Conservation (phyloP, 805 yeast species). For the Saccharomycopsis olivae region DNA sequence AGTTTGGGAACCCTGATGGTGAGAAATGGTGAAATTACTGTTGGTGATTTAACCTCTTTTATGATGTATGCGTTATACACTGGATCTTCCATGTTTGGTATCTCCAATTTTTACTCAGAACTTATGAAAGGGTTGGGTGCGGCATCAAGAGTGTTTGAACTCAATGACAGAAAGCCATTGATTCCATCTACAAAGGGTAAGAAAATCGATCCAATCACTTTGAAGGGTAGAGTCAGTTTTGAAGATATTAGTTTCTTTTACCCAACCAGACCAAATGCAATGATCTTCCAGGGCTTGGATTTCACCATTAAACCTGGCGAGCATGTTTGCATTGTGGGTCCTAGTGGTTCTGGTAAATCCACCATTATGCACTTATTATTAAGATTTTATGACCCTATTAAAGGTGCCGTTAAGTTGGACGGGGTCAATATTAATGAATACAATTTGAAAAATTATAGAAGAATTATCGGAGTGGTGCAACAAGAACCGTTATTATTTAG, state of each 20-base stretch:
- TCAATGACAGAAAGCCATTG: constrained; percentile 65
- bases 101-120: constrained; percentile 86
- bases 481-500: constrained; percentile 88
- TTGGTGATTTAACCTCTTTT: constrained; percentile 86
- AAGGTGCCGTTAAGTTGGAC: constrained; percentile 58
- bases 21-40: constrained; percentile 58
- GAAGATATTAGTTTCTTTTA: constrained; percentile 58
- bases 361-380: constrained; percentile 72
- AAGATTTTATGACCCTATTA: constrained; percentile 71
- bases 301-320: constrained; percentile 66
- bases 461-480: constrained; percentile 78
- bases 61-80: constrained; percentile 94
- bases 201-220: constrained; percentile 26
- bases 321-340: constrained; percentile 90
- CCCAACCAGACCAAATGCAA: constrained; percentile 72
- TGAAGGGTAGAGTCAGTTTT: constrained; percentile 50
- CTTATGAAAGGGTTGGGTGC: constrained; percentile 98
- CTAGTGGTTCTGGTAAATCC: constrained; percentile 95
- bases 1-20: constrained; percentile 80
- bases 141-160: constrained; percentile 81
- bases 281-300: constrained; percentile 51
- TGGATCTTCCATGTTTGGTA: constrained; percentile 84
- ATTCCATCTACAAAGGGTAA: constrained; percentile 60
- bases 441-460: constrained; percentile 63
- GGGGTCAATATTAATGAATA: constrained; percentile 50